Conservation (phyloP, 2,329 filamentous ascomycete species). For the Fusarium hainanense region DNA sequence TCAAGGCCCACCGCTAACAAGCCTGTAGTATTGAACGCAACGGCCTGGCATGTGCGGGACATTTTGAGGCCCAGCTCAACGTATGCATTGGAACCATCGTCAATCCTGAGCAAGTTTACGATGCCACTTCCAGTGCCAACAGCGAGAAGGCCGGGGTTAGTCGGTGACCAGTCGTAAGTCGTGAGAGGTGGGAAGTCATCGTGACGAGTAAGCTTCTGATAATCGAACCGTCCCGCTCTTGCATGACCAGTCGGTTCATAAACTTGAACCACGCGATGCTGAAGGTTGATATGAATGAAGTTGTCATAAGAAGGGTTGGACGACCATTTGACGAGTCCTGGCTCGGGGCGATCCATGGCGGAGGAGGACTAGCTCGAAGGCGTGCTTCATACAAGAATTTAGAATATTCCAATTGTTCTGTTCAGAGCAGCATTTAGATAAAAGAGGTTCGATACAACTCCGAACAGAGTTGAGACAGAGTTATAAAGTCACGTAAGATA, state of each 20-base stretch:
- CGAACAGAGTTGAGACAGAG: conserved; percentile 13
- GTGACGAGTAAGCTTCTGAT: conserved; percentile 66
- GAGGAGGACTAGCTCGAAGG: conserved; percentile 11
- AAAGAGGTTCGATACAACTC: conserved; percentile 6
- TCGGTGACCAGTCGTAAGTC: conserved; percentile 75
- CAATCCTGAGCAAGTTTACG: conserved; percentile 78
- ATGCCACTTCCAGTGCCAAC: conserved; percentile 81
- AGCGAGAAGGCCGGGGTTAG: conserved; percentile 73
- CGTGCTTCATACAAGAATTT: not conserved
- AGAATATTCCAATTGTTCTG: not conserved
- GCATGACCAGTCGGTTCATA: conserved; percentile 72
- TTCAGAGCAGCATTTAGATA: not conserved
- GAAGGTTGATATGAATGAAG: conserved; percentile 73
- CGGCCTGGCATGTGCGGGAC: conserved; percentile 81
- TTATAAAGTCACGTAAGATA: conserved; percentile 7
- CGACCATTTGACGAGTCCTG: conserved; percentile 74
- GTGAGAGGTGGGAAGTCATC: conserved; percentile 72
- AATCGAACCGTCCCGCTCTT: conserved; percentile 67
- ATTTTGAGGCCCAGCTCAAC: conserved; percentile 77
- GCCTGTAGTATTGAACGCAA: conserved; percentile 79
- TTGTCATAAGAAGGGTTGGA: conserved; percentile 67
- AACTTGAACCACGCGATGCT: conserved; percentile 70
- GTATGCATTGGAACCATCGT: conserved; percentile 74
- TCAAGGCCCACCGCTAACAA: conserved; percentile 83
- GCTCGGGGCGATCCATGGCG: conserved; percentile 68